phyloP scores from a whole-genome alignment of 2,329 filamentous ascomycete species.

The Arthroderma uncinatum region DNA sequence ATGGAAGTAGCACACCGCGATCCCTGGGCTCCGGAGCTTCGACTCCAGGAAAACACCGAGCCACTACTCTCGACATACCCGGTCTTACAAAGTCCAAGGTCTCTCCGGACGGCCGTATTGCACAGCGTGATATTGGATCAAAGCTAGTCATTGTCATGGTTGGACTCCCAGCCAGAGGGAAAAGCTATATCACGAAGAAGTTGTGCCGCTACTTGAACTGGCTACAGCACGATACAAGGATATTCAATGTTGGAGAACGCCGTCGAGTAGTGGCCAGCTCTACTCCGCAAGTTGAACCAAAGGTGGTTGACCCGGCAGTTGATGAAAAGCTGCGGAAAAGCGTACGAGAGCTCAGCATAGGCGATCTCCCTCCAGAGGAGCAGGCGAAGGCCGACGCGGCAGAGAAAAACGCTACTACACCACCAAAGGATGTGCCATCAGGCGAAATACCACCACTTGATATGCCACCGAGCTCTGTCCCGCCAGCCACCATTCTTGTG shows the following conservation, averaged over 20 bases:
- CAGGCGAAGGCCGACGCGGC: constrained; percentile 15
- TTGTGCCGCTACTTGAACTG: constrained; percentile 89
- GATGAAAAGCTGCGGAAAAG: constrained; percentile 36
- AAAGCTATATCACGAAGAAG: constrained; percentile 99
- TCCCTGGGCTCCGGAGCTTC: constrained; percentile 60
- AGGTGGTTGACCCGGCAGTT: constrained; percentile 17
- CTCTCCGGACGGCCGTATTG: constrained; percentile 89
- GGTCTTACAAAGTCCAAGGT: constrained; percentile 91
- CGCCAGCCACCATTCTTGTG: constrained; percentile 46
- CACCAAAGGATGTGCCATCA: background rate
- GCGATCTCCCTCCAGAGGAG: constrained; percentile 15
- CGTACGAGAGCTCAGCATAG: constrained; percentile 34
- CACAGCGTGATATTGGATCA: constrained; percentile 83
- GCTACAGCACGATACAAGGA: constrained; percentile 89
- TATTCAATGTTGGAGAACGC: constrained; percentile 95
- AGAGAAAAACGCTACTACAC: background rate
- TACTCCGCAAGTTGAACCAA: background rate
- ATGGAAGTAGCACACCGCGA: constrained; percentile 8
- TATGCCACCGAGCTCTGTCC: constrained; percentile 24
- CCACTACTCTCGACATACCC: constrained; percentile 92
- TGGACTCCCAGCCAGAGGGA: constrained; percentile 83
- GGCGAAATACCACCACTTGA: constrained; percentile 26
- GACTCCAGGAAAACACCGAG: constrained; percentile 70
- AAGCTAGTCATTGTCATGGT: constrained; percentile 99
- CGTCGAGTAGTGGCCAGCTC: constrained; percentile 61